phyloP scores from a whole-genome alignment of 257 asterid genomes.

The Voacanga thouarsii region DNA sequence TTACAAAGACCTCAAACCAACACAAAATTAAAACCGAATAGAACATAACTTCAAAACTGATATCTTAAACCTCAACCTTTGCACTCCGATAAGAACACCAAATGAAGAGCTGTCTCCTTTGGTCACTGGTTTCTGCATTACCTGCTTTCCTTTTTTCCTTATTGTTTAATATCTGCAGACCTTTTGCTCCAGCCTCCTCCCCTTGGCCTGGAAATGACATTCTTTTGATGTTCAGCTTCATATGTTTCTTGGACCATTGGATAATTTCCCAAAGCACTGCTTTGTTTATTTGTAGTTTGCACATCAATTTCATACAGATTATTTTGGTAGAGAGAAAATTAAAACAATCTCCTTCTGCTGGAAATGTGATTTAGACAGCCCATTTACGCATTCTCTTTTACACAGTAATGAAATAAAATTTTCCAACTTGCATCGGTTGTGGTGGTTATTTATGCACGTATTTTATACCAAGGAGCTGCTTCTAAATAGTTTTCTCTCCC shows the following conservation, averaged over 20 bases:
- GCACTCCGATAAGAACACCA: too few species aligned
- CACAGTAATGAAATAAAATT: not conserved
- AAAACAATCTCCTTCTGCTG: not conserved
- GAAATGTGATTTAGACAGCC: not conserved
- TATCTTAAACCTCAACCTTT: too few species aligned
- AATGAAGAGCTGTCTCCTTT: not conserved
- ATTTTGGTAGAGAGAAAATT: not conserved
- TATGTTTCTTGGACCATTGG: not conserved
- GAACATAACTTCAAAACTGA: too few species aligned
- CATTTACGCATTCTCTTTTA: not conserved
- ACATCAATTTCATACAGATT: not conserved
- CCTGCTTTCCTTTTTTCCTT: not conserved
- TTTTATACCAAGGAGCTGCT: not conserved
- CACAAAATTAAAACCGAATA: too few species aligned
- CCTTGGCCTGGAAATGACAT: not conserved
- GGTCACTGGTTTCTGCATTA: not conserved
- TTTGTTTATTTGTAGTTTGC: not conserved
- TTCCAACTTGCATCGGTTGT: not conserved
- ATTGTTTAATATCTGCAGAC: not conserved
- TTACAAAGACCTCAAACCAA: too few species aligned
- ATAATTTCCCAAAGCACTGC: not conserved
- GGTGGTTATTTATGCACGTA: not conserved
- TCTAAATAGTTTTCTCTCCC: constrained; percentile 13
- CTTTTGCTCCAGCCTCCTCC: not conserved
- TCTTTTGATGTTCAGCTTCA: not conserved